These are phyloP conservation scores for Camellia sinensis DNA, from an alignment of 148 eudicot species.

Conservation along the genomic window DNA sequence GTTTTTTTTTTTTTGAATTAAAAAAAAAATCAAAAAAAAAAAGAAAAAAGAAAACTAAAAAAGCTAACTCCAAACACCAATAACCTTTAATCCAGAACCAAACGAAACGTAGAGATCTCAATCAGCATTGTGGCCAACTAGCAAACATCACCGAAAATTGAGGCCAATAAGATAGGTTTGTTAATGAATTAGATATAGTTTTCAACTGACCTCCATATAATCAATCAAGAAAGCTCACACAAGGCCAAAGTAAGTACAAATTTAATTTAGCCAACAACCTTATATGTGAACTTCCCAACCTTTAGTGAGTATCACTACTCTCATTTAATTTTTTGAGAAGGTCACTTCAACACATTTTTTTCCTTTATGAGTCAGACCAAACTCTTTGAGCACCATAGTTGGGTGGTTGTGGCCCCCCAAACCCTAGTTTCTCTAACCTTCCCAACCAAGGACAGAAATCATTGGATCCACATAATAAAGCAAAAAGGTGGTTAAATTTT, in stretches of 20 bases:
- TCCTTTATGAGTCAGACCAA: slow-evolving; percentile 32
- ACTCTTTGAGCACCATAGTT: slow-evolving; percentile 44
- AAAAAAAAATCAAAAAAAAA: too few relatives aligned
- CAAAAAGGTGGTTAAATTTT: slow-evolving; percentile 33
- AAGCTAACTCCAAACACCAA: too few relatives aligned
- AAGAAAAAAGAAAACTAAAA: too few relatives aligned
- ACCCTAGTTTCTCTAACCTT: slow-evolving; percentile 29
- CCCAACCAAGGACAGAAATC: slow-evolving; percentile 35
- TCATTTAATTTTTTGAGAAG: slow-evolving; percentile 23
- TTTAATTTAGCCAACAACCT: not conserved
- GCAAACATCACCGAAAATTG: too few relatives aligned
- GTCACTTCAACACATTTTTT: slow-evolving; percentile 27
- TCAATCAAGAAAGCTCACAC: not conserved
- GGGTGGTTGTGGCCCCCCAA: slow-evolving; percentile 40
- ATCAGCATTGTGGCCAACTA: too few relatives aligned
- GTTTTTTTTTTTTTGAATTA: too few relatives aligned
- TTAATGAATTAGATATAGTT: too few relatives aligned
- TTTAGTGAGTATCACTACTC: slow-evolving; percentile 5
- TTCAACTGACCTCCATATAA: too few relatives aligned
- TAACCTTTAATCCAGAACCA: too few relatives aligned
- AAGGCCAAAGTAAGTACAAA: not conserved
- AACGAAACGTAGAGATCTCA: too few relatives aligned
- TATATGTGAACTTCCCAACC: not conserved
- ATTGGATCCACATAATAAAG: slow-evolving; percentile 43
- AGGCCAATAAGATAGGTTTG: not conserved